These are phyloP conservation scores for Auricularia auricula-judae DNA, from an alignment of 768 basidiomycete genomes.

Conservation along the genomic window DNA sequence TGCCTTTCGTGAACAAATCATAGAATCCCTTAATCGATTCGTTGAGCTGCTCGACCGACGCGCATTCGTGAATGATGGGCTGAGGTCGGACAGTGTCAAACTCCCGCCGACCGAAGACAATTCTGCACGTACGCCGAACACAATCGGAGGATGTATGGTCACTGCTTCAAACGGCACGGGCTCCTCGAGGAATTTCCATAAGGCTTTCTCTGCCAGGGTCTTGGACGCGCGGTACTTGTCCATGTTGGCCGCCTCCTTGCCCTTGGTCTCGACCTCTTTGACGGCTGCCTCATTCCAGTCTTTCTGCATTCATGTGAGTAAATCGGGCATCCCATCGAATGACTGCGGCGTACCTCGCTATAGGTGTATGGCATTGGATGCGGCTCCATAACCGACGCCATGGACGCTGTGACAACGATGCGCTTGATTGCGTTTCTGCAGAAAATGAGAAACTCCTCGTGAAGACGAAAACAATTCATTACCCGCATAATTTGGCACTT, in stretches of 20 bases:
- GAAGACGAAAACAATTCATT: neutral
- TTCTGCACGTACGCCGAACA: slow-evolving; percentile 2
- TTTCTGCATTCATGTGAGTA: slow-evolving; percentile 2
- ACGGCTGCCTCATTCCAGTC: slow-evolving; percentile 17
- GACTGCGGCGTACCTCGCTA: slow-evolving; percentile 9
- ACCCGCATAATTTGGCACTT: slow-evolving; percentile 9
- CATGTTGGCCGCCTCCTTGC: slow-evolving; percentile 8
- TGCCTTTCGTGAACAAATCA: too few species aligned
- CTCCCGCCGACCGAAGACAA: neutral
- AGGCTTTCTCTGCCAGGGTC: slow-evolving; percentile 5
- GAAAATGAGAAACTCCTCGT: too few species aligned
- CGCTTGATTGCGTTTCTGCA: too few species aligned
- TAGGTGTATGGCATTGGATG: slow-evolving; percentile 9
- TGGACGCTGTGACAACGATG: slow-evolving; percentile 25
- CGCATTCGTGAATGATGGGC: neutral
- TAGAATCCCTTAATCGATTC: neutral
- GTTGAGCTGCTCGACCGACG: neutral
- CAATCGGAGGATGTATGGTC: slow-evolving; percentile 14
- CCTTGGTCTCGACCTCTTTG: slow-evolving; percentile 12
- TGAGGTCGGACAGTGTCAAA: neutral
- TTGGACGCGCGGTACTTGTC: slow-evolving; percentile 14
- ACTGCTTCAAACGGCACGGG: slow-evolving; percentile 11
- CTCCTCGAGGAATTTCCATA: slow-evolving; percentile 8
- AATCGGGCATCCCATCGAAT: neutral
- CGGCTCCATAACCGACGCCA: slow-evolving; percentile 20